A percentile compares a stretch with the other conserved stretches of the same genome.
These are phyloP conservation scores for Raphanus sativus DNA, from an alignment of 345 rosid genomes.

Conservation along the genomic window DNA sequence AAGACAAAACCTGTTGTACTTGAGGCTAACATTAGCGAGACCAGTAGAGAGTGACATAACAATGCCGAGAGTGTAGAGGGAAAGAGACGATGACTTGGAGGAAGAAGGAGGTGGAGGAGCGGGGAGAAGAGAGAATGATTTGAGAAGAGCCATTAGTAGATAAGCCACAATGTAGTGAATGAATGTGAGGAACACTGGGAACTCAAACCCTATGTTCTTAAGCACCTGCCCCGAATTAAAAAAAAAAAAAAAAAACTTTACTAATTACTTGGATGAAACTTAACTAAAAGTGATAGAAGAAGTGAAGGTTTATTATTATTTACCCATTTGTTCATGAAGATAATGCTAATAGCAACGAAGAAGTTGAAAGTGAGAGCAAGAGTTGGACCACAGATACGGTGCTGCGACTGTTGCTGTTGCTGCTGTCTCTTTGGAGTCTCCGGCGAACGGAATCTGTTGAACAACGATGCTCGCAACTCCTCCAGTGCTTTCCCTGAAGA, in stretches of 20 bases:
- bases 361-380: conserved; percentile 84
- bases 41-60: conserved; percentile 96
- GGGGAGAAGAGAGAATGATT: conserved; percentile 65
- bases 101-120: conserved; percentile 68
- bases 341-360: conserved; percentile 68
- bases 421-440: conserved; percentile 68
- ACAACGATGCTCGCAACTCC: conserved; percentile 65
- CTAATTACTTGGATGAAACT: background rate
- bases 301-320: conserved; percentile 19
- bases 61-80: conserved; percentile 70
- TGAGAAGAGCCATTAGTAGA: conserved; percentile 77
- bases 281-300: background rate
- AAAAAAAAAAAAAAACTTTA: background rate
- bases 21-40: conserved; percentile 96
- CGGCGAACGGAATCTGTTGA: conserved; percentile 58
- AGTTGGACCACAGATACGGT: conserved; percentile 54
- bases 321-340: conserved; percentile 93
- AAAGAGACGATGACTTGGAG: conserved; percentile 56
- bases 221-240: conserved; percentile 81
- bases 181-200: conserved; percentile 82
- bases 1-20: conserved; percentile 93
- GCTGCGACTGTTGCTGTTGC: conserved; percentile 34
- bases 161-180: conserved; percentile 83
- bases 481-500: conserved; percentile 68
- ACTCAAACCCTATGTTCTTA: conserved; percentile 78